These are phyloP conservation scores for Opeltia flavorubescens DNA, from an alignment of 495 filamentous ascomycete species.

Conservation along the genomic window DNA sequence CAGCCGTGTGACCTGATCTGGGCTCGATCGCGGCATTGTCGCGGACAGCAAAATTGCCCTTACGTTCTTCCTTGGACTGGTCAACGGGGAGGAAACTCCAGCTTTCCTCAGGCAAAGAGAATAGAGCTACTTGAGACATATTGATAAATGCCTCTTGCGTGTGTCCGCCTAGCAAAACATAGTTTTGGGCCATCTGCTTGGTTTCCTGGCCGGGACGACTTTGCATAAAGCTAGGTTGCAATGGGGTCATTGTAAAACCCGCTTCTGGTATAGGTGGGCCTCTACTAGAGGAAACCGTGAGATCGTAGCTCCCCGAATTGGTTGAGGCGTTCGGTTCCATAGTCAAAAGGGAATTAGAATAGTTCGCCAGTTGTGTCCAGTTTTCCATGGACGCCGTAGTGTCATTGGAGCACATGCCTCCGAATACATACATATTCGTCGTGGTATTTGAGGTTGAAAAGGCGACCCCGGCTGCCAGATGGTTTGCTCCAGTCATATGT, in stretches of 20 bases:
- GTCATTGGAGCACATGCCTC: slow-evolving; percentile 68
- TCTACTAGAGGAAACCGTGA: slow-evolving; percentile 29
- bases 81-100: slow-evolving; percentile 67
- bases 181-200: slow-evolving; percentile 48
- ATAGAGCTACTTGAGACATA: slow-evolving; percentile 81
- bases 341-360: slow-evolving; percentile 61
- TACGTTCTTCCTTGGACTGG: slow-evolving; percentile 22
- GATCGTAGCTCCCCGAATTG: slow-evolving; percentile 20
- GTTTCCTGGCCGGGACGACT: slow-evolving; percentile 33
- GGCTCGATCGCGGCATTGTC: slow-evolving; percentile 42
- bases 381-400: slow-evolving; percentile 25
- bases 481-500: slow-evolving; percentile 40
- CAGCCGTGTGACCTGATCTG: slow-evolving; percentile 73
- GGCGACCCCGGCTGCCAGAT: slow-evolving; percentile 49
- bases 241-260: slow-evolving; percentile 67
- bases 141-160: slow-evolving; percentile 76
- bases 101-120: slow-evolving; percentile 68
- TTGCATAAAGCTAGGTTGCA: slow-evolving; percentile 48
- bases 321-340: slow-evolving; percentile 30
- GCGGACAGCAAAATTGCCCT: slow-evolving; percentile 36
- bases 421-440: slow-evolving; percentile 57
- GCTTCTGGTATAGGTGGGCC: slow-evolving; percentile 66
- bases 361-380: slow-evolving; percentile 53
- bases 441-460: slow-evolving; percentile 47
- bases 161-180: slow-evolving; percentile 76